phyloP scores from a whole-genome alignment of 2,329 filamentous ascomycete genomes.

The Leptosphaerulina australis region DNA sequence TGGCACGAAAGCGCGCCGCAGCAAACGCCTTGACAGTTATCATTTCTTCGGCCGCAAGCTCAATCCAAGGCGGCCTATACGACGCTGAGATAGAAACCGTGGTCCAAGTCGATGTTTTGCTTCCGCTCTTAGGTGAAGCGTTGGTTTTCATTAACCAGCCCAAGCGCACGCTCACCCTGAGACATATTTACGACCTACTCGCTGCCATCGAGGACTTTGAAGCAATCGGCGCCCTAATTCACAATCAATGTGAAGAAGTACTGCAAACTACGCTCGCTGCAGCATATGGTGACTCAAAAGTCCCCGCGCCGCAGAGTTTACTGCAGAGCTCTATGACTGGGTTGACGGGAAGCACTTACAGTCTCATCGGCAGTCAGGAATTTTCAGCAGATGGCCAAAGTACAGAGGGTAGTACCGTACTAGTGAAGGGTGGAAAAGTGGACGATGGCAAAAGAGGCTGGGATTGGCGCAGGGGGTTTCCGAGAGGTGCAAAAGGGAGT shows the following conservation, averaged over 20 bases:
- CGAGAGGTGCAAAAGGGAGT: constrained; percentile 63
- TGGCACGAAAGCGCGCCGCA: constrained; percentile 70
- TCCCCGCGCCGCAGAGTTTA: constrained; percentile 22
- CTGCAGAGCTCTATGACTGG: constrained; percentile 65
- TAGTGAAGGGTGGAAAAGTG: constrained; percentile 43
- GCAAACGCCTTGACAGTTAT: constrained; percentile 79
- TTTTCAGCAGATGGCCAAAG: constrained; percentile 51
- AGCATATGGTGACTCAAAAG: constrained; percentile 57
- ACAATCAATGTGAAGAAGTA: constrained; percentile 76
- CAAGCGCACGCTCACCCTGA: constrained; percentile 65
- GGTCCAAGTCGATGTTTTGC: constrained; percentile 84
- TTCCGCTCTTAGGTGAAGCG: constrained; percentile 82
- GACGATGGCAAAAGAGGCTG: constrained; percentile 65
- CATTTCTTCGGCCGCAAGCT: constrained; percentile 84
- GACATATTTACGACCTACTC: constrained; percentile 76
- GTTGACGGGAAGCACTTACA: constrained; percentile 64
- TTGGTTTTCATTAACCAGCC: constrained; percentile 75
- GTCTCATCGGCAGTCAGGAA: constrained; percentile 76
- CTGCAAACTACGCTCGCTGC: constrained; percentile 76
- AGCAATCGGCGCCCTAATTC: constrained; percentile 75
- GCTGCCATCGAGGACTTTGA: constrained; percentile 81
- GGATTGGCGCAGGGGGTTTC: constrained; percentile 71
- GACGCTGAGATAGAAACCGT: constrained; percentile 81
- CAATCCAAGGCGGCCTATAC: constrained; percentile 88
- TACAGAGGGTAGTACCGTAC: constrained; percentile 56